Percentiles rank a stretch among this genome's conserved stretches.
Conservation (phyloP, 331 rosid genomes). For the Spiraea crenata region DNA sequence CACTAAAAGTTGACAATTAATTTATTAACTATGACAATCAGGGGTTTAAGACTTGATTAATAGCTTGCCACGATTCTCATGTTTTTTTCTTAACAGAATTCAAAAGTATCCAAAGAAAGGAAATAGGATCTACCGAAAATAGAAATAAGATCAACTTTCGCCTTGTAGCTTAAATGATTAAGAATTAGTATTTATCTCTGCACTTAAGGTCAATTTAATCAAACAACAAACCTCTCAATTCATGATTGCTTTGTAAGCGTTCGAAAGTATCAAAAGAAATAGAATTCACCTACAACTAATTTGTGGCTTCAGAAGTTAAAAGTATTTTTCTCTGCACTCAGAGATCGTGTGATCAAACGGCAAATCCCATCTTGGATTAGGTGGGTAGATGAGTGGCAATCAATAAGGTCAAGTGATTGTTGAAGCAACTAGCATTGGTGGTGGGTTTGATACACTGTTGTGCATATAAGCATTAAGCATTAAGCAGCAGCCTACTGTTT, state of each 20-base stretch:
- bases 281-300: too few relatives aligned
- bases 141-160: too few relatives aligned
- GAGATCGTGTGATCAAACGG: too few relatives aligned
- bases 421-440: conserved; percentile 22
- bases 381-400: conserved; percentile 4
- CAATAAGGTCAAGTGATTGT: conserved; percentile 4
- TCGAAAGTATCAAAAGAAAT: too few relatives aligned
- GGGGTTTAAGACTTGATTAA: background rate
- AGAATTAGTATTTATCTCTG: too few relatives aligned
- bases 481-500: background rate
- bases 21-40: background rate
- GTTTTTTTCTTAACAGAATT: background rate
- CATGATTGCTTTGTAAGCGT: too few relatives aligned
- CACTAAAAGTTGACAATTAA: background rate
- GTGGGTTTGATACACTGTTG: conserved; percentile 20
- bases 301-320: too few relatives aligned
- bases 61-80: conserved; percentile 1
- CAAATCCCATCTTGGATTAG: background rate
- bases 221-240: too few relatives aligned
- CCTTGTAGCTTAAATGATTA: too few relatives aligned
- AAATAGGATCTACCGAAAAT: background rate
- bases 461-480: background rate
- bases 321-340: too few relatives aligned
- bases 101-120: background rate
- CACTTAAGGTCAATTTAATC: too few relatives aligned